phyloP scores from a whole-genome alignment of 257 asterid genomes.

The Henckelia pumila region DNA sequence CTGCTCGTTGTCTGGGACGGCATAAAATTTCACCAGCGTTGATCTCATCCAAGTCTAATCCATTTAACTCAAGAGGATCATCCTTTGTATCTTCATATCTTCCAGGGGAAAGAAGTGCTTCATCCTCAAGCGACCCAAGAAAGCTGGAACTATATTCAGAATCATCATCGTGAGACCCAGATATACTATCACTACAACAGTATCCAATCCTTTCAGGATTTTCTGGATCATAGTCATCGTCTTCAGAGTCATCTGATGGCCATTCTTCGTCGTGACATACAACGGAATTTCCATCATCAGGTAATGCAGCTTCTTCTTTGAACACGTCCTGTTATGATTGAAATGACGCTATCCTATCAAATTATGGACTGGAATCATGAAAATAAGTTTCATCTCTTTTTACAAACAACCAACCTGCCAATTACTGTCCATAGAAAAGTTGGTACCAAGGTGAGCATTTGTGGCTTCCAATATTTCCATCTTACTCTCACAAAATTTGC shows the following conservation, averaged over 20 bases:
- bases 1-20: slow-evolving; percentile 67
- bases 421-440: slow-evolving; percentile 66
- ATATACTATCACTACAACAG: slow-evolving; percentile 42
- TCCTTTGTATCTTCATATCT: slow-evolving; percentile 33
- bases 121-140: slow-evolving; percentile 75
- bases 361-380: slow-evolving; percentile 9
- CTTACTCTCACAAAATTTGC: slow-evolving; percentile 86
- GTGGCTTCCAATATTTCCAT: slow-evolving; percentile 89
- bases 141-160: slow-evolving; percentile 63
- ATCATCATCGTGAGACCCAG: slow-evolving; percentile 49
- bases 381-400: slow-evolving; percentile 18
- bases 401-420: slow-evolving; percentile 66
- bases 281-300: slow-evolving; percentile 56
- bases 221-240: slow-evolving; percentile 87
- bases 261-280: slow-evolving; percentile 65
- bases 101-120: slow-evolving; percentile 39
- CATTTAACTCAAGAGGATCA: slow-evolving; percentile 37
- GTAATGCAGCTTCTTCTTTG: slow-evolving; percentile 85
- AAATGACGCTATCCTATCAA: slow-evolving; percentile 25
- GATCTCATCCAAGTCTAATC: slow-evolving; percentile 58
- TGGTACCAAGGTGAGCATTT: slow-evolving; percentile 95
- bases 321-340: slow-evolving; percentile 65
- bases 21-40: slow-evolving; percentile 50
- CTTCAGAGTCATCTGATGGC: slow-evolving; percentile 99
- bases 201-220: slow-evolving; percentile 58